Base-by-base conservation (phyloP, 345 rosid species). In the Xanthoceras sorbifolium region DNA sequence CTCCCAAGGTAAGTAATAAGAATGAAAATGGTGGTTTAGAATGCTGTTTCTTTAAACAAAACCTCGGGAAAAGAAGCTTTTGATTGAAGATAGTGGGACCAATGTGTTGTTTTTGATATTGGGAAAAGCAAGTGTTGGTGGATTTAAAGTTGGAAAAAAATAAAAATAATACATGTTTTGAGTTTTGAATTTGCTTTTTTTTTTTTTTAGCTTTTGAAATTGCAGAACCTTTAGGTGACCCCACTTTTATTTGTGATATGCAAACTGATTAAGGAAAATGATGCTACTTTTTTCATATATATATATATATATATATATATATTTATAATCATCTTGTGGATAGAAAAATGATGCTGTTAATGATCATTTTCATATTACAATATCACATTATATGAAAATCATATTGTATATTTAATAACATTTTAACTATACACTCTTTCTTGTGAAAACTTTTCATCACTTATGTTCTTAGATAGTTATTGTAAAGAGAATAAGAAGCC, bases 41-140 rank as follows among this genome's bases (percentile, higher is more conserved):
- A 14, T 61, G 38, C 44, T 67, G 78, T 60, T 65, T 76, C 61
- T 78, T 81, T 73, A 76, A 81, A 84, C 79, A 84, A 85, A 64
- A 66, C 11, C 54, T 77, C 46, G 22, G 75, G 28, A 82, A 89
- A 78, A 81, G 75, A 84, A 76, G 87, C 80, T 85, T 85, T 82
- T 72, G 80, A 69, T 83, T 64, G 65, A 38, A 83, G 75, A 75
- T 52, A 81, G 86, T 82, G 86, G 94, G 90, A 72, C 89, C 87
- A 67, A 67, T 75, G 48, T 77, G 87, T 57, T 79, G 67, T 40
- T 86, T 80, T 83, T 71, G 77, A 84, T 71, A 83, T 54, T 71
- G 60, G 71, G 28, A 67, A 88, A 88, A 86, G 87, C 71, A 71
- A 59, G 64, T 73, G 63, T 55, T 40, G 68, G 76, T 77, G 86